Percentiles rank a stretch among this genome's conserved stretches.
phyloP scores from a whole-genome alignment of 768 basidiomycete genomes.

The Cyathus striatus region DNA sequence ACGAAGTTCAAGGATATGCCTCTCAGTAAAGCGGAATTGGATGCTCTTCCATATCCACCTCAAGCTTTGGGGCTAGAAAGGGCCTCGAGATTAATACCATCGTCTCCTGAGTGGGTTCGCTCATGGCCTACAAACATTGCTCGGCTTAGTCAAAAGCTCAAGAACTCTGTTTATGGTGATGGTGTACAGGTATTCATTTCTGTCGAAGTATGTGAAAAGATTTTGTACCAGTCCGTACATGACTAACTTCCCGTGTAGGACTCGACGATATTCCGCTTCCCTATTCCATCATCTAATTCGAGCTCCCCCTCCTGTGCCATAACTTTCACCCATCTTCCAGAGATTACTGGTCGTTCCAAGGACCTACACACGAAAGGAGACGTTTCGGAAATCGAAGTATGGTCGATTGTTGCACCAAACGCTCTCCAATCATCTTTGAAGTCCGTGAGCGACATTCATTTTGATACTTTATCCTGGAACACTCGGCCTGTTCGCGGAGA shows the following conservation, averaged over 20 bases:
- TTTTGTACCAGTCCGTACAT: no score
- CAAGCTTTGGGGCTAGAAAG: conserved; percentile 6
- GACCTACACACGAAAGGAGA: conserved; percentile 9
- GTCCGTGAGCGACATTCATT: conserved; percentile 3
- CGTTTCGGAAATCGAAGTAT: conserved; percentile 10
- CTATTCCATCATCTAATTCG: conserved; percentile 3
- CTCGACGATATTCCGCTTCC: conserved; percentile 9
- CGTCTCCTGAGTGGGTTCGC: conserved; percentile 2
- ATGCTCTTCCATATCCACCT: conserved; percentile 5
- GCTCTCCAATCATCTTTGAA: background rate
- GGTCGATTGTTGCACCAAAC: conserved; percentile 8
- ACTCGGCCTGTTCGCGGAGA: conserved; percentile 9
- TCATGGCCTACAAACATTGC: conserved; percentile 7
- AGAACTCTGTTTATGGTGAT: conserved; percentile 7
- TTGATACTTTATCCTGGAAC: conserved; percentile 6
- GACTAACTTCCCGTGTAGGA: conserved; percentile 7
- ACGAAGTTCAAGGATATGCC: background rate
- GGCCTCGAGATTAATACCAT: background rate
- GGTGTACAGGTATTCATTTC: conserved; percentile 9
- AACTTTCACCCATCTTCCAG: conserved; percentile 4
- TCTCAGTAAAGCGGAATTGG: conserved; percentile 4
- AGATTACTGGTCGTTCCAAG: background rate
- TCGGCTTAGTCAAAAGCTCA: conserved; percentile 8
- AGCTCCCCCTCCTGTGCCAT: conserved; percentile 4
- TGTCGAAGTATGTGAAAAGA: conserved; percentile 5